phyloP scores from a whole-genome alignment of 352 stramenopile species.

The Globisporangium mamillatum region DNA sequence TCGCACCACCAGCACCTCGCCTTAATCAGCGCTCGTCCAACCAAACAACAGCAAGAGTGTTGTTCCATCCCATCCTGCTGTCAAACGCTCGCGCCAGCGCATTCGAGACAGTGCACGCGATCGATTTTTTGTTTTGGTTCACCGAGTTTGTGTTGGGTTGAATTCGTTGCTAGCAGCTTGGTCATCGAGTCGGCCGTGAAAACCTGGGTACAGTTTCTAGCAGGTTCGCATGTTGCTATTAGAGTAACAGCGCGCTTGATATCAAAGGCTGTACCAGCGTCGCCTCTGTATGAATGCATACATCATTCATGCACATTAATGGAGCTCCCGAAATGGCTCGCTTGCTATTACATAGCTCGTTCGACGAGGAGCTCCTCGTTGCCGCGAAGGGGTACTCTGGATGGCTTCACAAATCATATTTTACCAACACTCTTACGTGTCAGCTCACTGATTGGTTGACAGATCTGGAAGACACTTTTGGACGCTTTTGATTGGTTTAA shows the following conservation, averaged over 20 bases:
- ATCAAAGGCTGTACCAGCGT: not conserved
- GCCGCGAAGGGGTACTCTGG: not conserved
- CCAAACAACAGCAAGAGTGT: not conserved
- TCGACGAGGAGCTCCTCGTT: not conserved
- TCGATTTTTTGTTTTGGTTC: not conserved
- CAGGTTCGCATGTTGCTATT: not conserved
- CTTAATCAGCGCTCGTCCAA: not conserved
- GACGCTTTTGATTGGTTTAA: not conserved
- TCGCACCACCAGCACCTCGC: not conserved
- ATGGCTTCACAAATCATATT: slow-evolving; percentile 1
- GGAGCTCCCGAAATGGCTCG: not conserved
- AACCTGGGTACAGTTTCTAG: not conserved
- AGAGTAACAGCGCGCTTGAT: not conserved
- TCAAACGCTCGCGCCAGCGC: not conserved
- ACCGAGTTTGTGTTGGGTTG: not conserved
- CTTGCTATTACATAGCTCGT: not conserved
- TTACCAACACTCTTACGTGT: not conserved
- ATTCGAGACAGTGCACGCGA: not conserved
- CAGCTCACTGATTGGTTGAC: not conserved
- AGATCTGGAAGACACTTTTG: not conserved
- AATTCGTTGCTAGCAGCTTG: not conserved
- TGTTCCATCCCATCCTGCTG: not conserved
- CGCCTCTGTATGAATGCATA: not conserved
- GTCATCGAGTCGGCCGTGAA: not conserved
- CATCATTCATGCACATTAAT: not conserved